Base-by-base conservation (phyloP, 257 asterid genomes). In the Primulina tabacum region DNA sequence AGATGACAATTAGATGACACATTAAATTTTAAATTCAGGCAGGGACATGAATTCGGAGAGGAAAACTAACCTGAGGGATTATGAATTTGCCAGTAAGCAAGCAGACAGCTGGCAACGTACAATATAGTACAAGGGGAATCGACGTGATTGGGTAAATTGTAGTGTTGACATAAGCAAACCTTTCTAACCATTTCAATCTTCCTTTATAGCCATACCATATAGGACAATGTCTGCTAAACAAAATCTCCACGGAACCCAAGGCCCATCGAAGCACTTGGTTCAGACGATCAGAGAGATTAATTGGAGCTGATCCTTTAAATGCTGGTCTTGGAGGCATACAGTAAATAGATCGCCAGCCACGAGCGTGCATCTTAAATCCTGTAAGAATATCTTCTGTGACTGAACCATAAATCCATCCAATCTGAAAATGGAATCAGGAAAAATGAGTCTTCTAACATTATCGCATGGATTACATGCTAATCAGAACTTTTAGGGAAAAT, bases 251-350 rank as follows among this genome's bases (percentile, higher is more conserved):
- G 40, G 97, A 90, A 77, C 97, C 97, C 59, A 90, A 90, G 73
- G 97, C 97, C 97, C 95, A 90, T 76, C 97, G 82, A 82, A 88
- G 82, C 52, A 90, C 95, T 83, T 90, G 95, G 73, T 88, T 95
- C 85, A 90, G 79, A 85, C 95, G 83, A 55, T 88, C 97, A 37
- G 97, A 88, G 96, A 90, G n/a, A n/a, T n/a, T n/a, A n/a, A n/a
- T n/a, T n/a, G n/a, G n/a, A n/a, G n/a, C n/a, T n/a, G n/a, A n/a
- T 80, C 96, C 95, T 72, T 90, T 90, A 75, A 90, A 90, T 62
- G 93, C 91, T 2, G 95, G 83, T 78, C 95, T 83, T 73, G 79
- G 81, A 0, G 97, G 97, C n/a, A 82, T 71, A 75, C 95, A 90
- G 71, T 90, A 90, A 55, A 90, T 84, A 35, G 95, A 88, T 65